Evolutionary conservation across 2,329 filamentous ascomycete species (phyloP).

Genomic region (Alternaria sp.): DNA sequence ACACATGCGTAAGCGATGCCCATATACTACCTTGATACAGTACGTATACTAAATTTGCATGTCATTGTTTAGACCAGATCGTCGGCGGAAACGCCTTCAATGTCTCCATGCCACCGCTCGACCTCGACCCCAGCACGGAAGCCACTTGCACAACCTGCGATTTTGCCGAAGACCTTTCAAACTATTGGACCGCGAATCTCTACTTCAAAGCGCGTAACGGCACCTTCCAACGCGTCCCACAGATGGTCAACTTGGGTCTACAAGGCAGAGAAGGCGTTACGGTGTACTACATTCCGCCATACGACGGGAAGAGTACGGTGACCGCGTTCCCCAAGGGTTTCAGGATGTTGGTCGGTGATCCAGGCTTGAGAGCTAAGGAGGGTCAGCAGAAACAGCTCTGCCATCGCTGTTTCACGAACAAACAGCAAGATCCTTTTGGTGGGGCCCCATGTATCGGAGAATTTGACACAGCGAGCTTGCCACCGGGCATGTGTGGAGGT

Average conservation of each 20-base stretch:
- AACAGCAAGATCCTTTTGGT: constrained; percentile 47
- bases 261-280: constrained; percentile 33
- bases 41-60: background rate
- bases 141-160: constrained; percentile 35
- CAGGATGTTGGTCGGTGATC: constrained; percentile 36
- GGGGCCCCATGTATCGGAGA: constrained; percentile 49
- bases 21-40: background rate
- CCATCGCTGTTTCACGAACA: constrained; percentile 54
- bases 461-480: constrained; percentile 28
- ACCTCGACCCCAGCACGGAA: constrained; percentile 23
- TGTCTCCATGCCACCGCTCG: constrained; percentile 22
- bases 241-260: constrained; percentile 37
- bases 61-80: constrained; percentile 23
- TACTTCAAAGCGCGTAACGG: constrained; percentile 37
- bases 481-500: constrained; percentile 40
- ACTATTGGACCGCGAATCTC: constrained; percentile 39
- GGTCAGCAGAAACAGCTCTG: constrained; percentile 47
- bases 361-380: constrained; percentile 20
- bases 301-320: constrained; percentile 45
- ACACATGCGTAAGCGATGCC: constrained; percentile 18
- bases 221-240: constrained; percentile 37
- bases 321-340: constrained; percentile 37
- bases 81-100: constrained; percentile 41
- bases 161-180: constrained; percentile 26
- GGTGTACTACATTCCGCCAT: constrained; percentile 40